These are phyloP conservation scores for Pilasporangium apinafurcum DNA, from an alignment of 352 stramenopile species.

Conservation along the genomic window DNA sequence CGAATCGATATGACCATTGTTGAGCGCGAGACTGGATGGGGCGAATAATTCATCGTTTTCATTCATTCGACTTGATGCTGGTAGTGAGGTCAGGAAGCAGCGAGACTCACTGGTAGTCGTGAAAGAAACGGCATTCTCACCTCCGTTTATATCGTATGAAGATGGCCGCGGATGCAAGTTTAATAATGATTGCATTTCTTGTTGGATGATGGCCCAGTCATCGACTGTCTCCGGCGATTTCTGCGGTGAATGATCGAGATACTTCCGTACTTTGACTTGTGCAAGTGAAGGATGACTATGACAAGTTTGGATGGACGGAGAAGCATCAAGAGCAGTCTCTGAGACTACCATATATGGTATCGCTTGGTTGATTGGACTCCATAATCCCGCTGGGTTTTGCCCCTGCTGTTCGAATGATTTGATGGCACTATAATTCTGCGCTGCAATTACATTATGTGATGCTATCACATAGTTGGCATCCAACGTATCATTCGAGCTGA, in stretches of 20 bases:
- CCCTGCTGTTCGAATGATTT: constrained; percentile 22
- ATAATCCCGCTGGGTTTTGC: constrained; percentile 17
- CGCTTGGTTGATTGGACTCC: constrained; percentile 32
- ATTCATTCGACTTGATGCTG: too few relatives aligned
- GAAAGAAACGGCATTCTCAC: too few relatives aligned
- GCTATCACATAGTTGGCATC: constrained; percentile 71
- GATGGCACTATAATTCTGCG: constrained; percentile 49
- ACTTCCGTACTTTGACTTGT: not conserved
- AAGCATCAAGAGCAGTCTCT: not conserved
- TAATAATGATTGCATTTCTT: constrained; percentile 7
- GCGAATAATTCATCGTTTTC: too few relatives aligned
- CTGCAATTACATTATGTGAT: constrained; percentile 27
- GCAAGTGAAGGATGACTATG: not conserved
- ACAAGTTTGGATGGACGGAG: not conserved
- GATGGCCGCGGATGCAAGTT: constrained; percentile 4
- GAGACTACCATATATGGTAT: constrained; percentile 12
- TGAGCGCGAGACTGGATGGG: too few relatives aligned
- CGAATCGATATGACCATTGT: too few relatives aligned
- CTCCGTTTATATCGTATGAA: too few relatives aligned
- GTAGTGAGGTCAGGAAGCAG: constrained; percentile 22
- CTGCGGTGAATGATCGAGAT: not conserved
- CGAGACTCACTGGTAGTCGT: too few relatives aligned
- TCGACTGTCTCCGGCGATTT: not conserved
- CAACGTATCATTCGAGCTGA: constrained; percentile 44
- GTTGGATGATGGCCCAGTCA: constrained; percentile 5